Evolutionary conservation across 306 rosid genomes (phyloP), one percentile per base, ranked within the genome.

Genomic region (Begonia peltatifolia): DNA sequence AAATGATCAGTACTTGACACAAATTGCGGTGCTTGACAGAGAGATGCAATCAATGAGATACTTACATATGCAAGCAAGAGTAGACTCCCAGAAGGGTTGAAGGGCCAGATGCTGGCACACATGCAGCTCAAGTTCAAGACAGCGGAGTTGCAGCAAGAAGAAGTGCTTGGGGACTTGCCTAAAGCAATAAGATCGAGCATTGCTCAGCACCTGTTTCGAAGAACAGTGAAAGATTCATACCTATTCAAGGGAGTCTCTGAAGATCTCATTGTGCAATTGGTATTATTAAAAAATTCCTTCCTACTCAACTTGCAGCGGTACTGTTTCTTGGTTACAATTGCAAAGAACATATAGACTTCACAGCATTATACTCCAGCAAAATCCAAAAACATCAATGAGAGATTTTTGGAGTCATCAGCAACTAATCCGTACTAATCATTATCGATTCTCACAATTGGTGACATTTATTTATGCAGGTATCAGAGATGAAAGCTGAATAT

Each of bases 401-500:
- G 23, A 20, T 20, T 20, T 20, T 20, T 2, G 23, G 23, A 20
- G 23, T 20, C 9, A 6, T 30, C 38, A 30, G 38, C 6, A 30
- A 5, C 6, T 30, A 30, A 30, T 30, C 38, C 9, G 9, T 5
- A 30, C 38, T 20, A 7, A 30, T 30, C 8, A 30, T 25, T 9
- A 6, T 25, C 10, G 38, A 46, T 35, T 47, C 49, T 47, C 38
- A 25, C 63, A 42, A 52, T 48, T 65, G 46, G 36, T 55, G 49
- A 46, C 57, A 60, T 50, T 50, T 63, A 8, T 59, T 49, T 60
- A 55, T 58, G 62, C 82, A 88, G 95, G 81, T 75, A 42, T 75
- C 95, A 41, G 96, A 79, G 58, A 75, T 78, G 77, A 79, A 73
- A 76, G 95, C 87, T 52, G 95, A 88, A 65, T 88, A 82, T 64